These are phyloP conservation scores for Aquanectria penicillioides DNA, from an alignment of 2,329 filamentous ascomycete species.

Conservation along the genomic window DNA sequence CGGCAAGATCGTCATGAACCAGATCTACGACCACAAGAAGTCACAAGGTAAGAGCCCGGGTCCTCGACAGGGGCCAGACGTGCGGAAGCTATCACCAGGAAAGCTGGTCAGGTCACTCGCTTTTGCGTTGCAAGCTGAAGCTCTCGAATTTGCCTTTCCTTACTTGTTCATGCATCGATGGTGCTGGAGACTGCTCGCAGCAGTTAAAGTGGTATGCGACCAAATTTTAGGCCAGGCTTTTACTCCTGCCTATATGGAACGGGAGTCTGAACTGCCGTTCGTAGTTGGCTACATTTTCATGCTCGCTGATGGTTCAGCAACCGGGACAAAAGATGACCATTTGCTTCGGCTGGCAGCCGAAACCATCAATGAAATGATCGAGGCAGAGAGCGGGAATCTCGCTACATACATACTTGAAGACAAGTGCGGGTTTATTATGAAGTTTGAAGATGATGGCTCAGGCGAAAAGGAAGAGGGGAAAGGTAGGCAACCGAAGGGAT, in stretches of 20 bases:
- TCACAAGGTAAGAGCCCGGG: background rate
- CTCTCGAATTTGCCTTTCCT: constrained; percentile 47
- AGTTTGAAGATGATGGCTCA: no score
- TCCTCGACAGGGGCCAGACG: background rate
- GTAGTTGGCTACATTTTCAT: background rate
- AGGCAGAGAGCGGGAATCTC: no score
- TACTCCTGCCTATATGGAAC: background rate
- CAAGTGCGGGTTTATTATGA: no score
- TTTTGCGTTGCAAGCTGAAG: constrained; percentile 49
- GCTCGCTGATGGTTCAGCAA: background rate
- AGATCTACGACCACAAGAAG: constrained; percentile 25
- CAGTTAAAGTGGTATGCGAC: background rate
- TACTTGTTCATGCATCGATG: background rate
- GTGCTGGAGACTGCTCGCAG: background rate
- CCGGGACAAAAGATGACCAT: no score
- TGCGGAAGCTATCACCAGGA: constrained; percentile 21
- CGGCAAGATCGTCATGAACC: constrained; percentile 12
- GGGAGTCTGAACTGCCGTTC: background rate
- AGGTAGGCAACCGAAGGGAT: no score
- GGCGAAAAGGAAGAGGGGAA: no score
- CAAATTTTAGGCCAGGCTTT: background rate
- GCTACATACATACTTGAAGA: no score
- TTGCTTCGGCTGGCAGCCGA: no score
- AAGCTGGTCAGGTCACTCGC: constrained; percentile 46
- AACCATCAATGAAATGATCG: no score